A percentile compares a stretch with the other conserved stretches of the same genome.
These are phyloP conservation scores for Dactylis glomerata DNA, from an alignment of 176 grass and related monocot genomes.

Conservation along the genomic window DNA sequence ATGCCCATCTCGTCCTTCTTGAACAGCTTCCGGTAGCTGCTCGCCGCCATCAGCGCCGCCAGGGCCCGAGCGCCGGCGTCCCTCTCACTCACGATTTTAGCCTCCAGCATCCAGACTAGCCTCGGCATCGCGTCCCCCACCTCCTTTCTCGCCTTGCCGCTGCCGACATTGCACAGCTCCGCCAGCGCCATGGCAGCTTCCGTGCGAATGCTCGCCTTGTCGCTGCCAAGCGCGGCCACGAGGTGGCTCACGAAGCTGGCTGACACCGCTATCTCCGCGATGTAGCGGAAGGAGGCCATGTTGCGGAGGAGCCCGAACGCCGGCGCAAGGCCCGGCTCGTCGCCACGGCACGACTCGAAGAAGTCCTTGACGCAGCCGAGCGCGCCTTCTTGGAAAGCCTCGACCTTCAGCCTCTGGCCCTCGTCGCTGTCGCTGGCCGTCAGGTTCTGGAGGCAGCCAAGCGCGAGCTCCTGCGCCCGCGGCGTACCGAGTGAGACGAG, in stretches of 20 bases:
- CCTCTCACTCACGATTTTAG: conserved; percentile 39
- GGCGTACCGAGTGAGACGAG: conserved; percentile 61
- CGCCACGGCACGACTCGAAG: conserved; percentile 40
- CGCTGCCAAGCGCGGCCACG: conserved; percentile 44
- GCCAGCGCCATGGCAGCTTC: conserved; percentile 58
- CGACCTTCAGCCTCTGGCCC: conserved; percentile 52
- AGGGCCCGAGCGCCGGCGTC: conserved; percentile 60
- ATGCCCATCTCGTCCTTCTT: conserved; percentile 66
- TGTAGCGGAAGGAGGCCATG: conserved; percentile 67
- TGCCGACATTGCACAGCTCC: conserved; percentile 30
- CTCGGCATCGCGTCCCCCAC: conserved; percentile 37
- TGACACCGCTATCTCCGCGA: conserved; percentile 59
- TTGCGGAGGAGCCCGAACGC: conserved; percentile 71
- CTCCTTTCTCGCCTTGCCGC: conserved; percentile 43
- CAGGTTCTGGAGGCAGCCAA: conserved; percentile 69
- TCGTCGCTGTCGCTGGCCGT: conserved; percentile 53
- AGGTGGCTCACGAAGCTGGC: conserved; percentile 40
- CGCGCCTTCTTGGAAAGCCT: conserved; percentile 71
- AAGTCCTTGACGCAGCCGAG: conserved; percentile 70
- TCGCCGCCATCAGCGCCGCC: conserved; percentile 36
- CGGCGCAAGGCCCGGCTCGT: conserved; percentile 49
- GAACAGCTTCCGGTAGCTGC: conserved; percentile 53
- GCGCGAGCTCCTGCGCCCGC: conserved; percentile 56
- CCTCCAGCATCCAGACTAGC: conserved; percentile 75
- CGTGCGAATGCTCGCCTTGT: conserved; percentile 20